Base-by-base conservation (phyloP, 2,329 filamentous ascomycete genomes). In the Ceratocystis variospora region DNA sequence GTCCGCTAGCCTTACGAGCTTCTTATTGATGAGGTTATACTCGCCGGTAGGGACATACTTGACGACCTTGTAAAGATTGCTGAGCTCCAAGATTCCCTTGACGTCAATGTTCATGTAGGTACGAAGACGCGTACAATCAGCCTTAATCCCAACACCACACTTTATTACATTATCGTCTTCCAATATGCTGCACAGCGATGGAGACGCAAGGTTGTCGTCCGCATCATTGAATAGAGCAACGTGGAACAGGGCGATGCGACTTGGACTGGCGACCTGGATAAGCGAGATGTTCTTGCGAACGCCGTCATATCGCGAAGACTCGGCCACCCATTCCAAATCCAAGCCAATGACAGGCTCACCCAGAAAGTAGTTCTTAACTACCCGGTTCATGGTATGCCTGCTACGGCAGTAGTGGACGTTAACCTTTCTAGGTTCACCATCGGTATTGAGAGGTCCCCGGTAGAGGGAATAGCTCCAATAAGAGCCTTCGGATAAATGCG, bases 191-290 rank as follows among this genome's bases (percentile, higher is more conserved):
- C 81, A 84, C 61, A 96, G 80, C 0, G 85, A 82, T 0, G 89
- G 88, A 1, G 87, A 80, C n/a, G 92, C 80, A 31, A 93, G 77
- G 22, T 68, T 44, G 25, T 87, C 81, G 5, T 76, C 75, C 41
- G 75, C 76, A 2, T 77, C 28, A 1, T 78, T 74, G 70, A 84
- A 89, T 1, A 86, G 71, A 2, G 90, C 87, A 64, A 96, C 75
- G 70, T 96, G 93, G 70, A 96, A 92, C 0, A 96, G 80, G 0
- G 81, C 90, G 62, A 96, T 87, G 15, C 85, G 87, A 68, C 87
- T 83, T 55, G 88, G 83, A 68, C 85, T 88, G 0, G 92, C 90
- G 25, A 96, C 74, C 74, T 96, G 93, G 55, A 96, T 87, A 46
- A 96, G 75, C 0, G 89, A 92, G 5, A 95, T 83, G 68, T 91